These are phyloP conservation scores for Fomitopsis schrenkii DNA, from an alignment of 1,284 basidiomycete species.

Conservation along the genomic window DNA sequence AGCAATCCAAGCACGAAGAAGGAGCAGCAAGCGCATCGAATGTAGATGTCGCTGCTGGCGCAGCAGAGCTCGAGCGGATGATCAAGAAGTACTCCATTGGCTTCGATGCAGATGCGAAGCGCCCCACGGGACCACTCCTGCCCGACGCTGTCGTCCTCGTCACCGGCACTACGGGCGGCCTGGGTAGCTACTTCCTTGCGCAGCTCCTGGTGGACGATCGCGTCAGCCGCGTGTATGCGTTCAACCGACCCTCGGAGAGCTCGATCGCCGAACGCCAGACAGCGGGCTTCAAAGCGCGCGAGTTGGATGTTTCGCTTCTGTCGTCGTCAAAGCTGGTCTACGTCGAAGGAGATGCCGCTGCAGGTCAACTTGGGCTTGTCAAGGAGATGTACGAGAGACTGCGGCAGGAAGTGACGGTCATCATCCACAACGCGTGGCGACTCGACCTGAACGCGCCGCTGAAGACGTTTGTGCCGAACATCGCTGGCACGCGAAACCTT, in stretches of 20 bases:
- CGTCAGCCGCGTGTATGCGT: not conserved
- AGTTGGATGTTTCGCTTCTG: not conserved
- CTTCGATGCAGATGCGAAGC: no score
- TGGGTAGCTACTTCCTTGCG: not conserved
- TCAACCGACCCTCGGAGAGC: not conserved
- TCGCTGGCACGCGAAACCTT: constrained; percentile 13
- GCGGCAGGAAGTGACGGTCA: constrained; percentile 12
- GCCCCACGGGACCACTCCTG: no score
- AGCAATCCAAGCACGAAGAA: not conserved
- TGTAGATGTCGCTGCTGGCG: no score
- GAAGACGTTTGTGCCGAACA: constrained; percentile 13
- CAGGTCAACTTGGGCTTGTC: no score
- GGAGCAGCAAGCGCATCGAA: not conserved
- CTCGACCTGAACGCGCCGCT: constrained; percentile 30
- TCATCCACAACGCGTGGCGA: constrained; percentile 33
- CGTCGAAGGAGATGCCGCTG: not conserved
- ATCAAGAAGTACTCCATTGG: no score
- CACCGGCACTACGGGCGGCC: no score
- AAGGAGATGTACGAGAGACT: no score
- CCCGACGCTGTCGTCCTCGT: no score
- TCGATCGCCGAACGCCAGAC: not conserved
- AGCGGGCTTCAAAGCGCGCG: not conserved
- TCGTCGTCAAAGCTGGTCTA: not conserved
- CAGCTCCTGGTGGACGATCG: not conserved
- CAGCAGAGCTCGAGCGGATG: no score